Percentiles rank a stretch among this genome's conserved stretches.
These are phyloP conservation scores for Saccharomycopsis olivae DNA, from an alignment of 805 yeast species.

Conservation along the genomic window DNA sequence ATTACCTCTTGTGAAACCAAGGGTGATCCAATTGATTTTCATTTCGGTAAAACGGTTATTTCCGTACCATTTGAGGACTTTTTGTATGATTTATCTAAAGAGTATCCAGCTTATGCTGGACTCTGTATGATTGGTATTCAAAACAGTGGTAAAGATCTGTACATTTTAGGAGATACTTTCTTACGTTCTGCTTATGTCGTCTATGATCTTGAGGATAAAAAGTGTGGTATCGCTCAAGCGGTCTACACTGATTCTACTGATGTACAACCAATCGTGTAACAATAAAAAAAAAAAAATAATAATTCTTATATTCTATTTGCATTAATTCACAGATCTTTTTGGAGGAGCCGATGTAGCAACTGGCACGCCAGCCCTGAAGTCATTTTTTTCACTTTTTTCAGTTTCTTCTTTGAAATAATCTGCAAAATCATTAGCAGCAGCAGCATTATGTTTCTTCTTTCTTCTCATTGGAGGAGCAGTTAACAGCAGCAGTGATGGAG, in stretches of 20 bases:
- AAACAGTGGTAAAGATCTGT: constrained; percentile 7
- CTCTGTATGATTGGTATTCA: constrained; percentile 15
- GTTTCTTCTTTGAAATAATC: constrained; percentile 34
- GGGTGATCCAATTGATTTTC: constrained; percentile 14
- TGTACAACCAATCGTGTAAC: not conserved
- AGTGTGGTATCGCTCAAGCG: constrained; percentile 47
- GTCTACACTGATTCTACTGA: constrained; percentile 6
- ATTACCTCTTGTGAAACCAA: constrained; percentile 11
- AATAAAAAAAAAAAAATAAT: too few species aligned
- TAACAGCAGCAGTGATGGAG: constrained; percentile 3
- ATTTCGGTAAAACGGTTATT: constrained; percentile 7
- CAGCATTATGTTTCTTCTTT: constrained; percentile 18
- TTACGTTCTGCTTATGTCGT: constrained; percentile 57
- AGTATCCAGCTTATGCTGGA: constrained; percentile 10
- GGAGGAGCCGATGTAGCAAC: too few species aligned
- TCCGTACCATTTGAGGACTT: constrained; percentile 15
- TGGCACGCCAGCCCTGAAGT: too few species aligned
- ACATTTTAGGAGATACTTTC: constrained; percentile 55
- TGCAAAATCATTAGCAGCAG: constrained; percentile 23
- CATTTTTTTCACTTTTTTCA: constrained; percentile 29
- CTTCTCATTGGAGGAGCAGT: constrained; percentile 22
- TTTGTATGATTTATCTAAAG: constrained; percentile 13
- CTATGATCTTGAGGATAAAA: constrained; percentile 48
- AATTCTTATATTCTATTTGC: too few species aligned
- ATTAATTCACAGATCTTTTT: too few species aligned